Evolutionary conservation across 2,329 filamentous ascomycete genomes (phyloP).

Genomic region (Xylaria sp.): DNA sequence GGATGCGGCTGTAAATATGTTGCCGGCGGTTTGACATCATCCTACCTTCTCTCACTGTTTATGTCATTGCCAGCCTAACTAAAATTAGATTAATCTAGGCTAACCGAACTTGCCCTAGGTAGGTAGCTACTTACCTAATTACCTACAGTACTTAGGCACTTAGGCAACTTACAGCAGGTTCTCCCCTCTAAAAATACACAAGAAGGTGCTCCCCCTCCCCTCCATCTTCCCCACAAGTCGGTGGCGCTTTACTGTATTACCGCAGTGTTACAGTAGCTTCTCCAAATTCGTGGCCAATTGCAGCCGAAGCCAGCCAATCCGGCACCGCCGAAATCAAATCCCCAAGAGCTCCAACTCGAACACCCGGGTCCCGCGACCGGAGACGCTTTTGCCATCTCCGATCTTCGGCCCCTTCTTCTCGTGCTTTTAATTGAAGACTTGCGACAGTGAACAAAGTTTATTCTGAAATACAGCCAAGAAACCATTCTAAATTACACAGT

Average conservation of each 20-base stretch:
- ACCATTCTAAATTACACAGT: too few species aligned
- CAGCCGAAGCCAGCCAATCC: slow-evolving; percentile 44
- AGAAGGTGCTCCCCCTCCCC: too few species aligned
- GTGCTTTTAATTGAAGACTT: slow-evolving; percentile 15
- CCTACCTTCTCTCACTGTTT: slow-evolving; percentile 4
- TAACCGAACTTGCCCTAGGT: background rate
- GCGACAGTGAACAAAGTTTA: slow-evolving; percentile 6
- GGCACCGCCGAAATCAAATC: slow-evolving; percentile 42
- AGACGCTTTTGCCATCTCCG: slow-evolving; percentile 44
- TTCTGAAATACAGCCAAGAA: background rate
- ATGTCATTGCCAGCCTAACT: too few species aligned
- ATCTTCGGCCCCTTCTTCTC: slow-evolving; percentile 42
- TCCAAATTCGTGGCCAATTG: slow-evolving; percentile 23
- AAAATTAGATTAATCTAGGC: too few species aligned
- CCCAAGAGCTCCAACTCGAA: slow-evolving; percentile 14
- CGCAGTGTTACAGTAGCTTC: slow-evolving; percentile 21
- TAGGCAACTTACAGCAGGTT: background rate
- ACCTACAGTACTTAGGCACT: background rate
- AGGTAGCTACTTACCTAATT: background rate
- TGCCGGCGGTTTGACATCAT: slow-evolving; percentile 32
- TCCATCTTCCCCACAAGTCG: slow-evolving; percentile 1
- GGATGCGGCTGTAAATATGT: slow-evolving; percentile 18
- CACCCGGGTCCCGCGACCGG: slow-evolving; percentile 45
- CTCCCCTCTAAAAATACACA: too few species aligned
- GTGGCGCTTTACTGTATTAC: slow-evolving; percentile 15